Evolutionary conservation across 116 monocot species (phyloP), one percentile per base, ranked within the genome.

Genomic region (Papilionanthe hybrid): DNA sequence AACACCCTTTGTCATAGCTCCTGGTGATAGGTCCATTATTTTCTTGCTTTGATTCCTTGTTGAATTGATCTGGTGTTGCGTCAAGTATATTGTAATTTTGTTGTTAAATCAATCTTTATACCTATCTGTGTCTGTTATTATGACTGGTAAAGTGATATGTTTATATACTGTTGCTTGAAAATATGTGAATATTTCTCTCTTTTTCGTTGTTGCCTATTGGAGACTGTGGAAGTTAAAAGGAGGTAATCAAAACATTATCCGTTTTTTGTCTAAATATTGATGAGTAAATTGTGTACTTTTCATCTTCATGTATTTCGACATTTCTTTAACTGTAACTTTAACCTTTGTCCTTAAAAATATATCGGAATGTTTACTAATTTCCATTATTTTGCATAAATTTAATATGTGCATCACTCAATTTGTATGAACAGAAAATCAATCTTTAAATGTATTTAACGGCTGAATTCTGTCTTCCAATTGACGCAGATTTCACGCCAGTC

Each of bases 401-500:
- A 69, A 5, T 63, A 25, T 65, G 65, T 25, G 25, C 65, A 25
- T 29, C 69, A 69, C 32, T 69, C 44, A 44, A 22, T 69, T 73
- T 18, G 19, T 72, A 7, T 72, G 20, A 9, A 30, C 32, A 9
- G 29, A 30, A 12, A 69, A 29, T 9, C 28, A 9, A 60, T 23
- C 49, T n/a, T n/a, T n/a, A n/a, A 49, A 30, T 32, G 69, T 25
- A 29, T 27, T 69, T 32, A 5, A 28, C 32, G 71, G 41, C 37
- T 49, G 49, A 75, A 48, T 75, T 48, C 49, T 10, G 13, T 12
- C 49, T 42, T 28, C 28, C 77, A 27, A 77, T 79, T 23, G 76
- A 72, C 88, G 87, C 90, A 99, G 99, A 95, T 99, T 75, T 89
- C 95, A 84, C 84, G 85, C 20, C 79, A 84, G 42, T 99, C 99